Evolutionary conservation across 2,329 filamentous ascomycete species (phyloP).

Genomic region (Penicillium vulpinum): DNA sequence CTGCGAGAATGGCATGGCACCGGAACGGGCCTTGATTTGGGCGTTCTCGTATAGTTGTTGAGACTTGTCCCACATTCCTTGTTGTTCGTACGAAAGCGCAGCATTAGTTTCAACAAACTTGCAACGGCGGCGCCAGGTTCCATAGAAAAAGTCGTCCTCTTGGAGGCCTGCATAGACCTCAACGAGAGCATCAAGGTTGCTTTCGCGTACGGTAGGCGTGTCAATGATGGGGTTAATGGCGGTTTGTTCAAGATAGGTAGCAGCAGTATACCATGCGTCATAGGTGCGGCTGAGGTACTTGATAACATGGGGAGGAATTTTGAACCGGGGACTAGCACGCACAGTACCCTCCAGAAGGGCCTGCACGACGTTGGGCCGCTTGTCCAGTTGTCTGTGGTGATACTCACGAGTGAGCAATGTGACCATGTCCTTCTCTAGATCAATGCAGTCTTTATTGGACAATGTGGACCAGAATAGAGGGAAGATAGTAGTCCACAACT

Average conservation of each 20-base stretch:
- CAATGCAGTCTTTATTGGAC: slow-evolving; percentile 80
- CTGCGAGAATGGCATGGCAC: slow-evolving; percentile 92
- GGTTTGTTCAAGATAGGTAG: slow-evolving; percentile 84
- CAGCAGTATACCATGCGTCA: slow-evolving; percentile 94
- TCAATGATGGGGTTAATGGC: slow-evolving; percentile 83
- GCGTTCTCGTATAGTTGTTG: slow-evolving; percentile 95
- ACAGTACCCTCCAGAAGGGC: slow-evolving; percentile 86
- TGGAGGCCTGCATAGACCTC: slow-evolving; percentile 88
- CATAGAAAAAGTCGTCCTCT: slow-evolving; percentile 97
- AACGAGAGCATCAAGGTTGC: slow-evolving; percentile 92
- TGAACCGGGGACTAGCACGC: slow-evolving; percentile 80
- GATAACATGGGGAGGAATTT: slow-evolving; percentile 91
- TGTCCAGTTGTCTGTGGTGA: slow-evolving; percentile 90
- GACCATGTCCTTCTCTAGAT: slow-evolving; percentile 90
- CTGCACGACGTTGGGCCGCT: slow-evolving; percentile 91
- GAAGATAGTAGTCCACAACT: slow-evolving; percentile 89
- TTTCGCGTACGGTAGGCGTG: slow-evolving; percentile 81
- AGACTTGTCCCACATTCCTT: slow-evolving; percentile 98
- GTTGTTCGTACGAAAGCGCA: slow-evolving; percentile 95
- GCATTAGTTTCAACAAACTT: slow-evolving; percentile 98
- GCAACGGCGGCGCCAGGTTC: slow-evolving; percentile 90
- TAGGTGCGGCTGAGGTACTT: slow-evolving; percentile 94
- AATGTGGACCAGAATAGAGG: slow-evolving; percentile 91
- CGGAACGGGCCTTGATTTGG: slow-evolving; percentile 94
- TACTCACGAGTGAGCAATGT: slow-evolving; percentile 90